Conservation (phyloP, 108 stramenopile genomes). For the Nitzschia palea region DNA sequence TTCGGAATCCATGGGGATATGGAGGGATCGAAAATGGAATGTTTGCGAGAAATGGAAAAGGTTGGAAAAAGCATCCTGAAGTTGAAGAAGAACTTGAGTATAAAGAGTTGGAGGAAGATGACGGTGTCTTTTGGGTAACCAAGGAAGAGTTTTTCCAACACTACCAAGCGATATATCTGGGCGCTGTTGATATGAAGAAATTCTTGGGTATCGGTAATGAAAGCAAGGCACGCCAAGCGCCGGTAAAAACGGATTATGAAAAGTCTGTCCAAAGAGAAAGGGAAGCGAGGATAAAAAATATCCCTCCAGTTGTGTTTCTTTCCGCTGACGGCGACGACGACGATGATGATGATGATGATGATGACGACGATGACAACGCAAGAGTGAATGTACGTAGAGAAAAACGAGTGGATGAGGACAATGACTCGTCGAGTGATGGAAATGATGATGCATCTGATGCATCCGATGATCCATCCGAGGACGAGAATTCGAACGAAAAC, state of each 20-base stretch:
- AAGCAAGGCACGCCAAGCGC: neutral
- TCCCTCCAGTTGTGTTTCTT: neutral
- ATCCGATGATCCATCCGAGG: too few relatives aligned
- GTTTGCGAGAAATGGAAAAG: slow-evolving; percentile 19
- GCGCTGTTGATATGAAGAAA: slow-evolving; percentile 19
- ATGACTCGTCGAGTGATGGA: neutral
- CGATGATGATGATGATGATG: neutral
- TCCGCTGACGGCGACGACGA: too few relatives aligned
- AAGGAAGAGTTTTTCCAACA: slow-evolving; percentile 28
- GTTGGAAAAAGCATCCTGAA: slow-evolving; percentile 20
- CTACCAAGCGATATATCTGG: slow-evolving; percentile 14
- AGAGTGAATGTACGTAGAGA: too few relatives aligned
- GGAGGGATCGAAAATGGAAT: slow-evolving; percentile 16
- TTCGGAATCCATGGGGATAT: slow-evolving; percentile 34
- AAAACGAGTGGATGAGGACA: too few relatives aligned
- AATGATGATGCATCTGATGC: neutral
- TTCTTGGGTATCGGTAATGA: slow-evolving; percentile 2
- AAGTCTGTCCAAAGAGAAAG: neutral
- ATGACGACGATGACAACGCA: neutral
- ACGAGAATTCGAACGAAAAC: neutral
- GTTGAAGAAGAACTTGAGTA: slow-evolving; percentile 9
- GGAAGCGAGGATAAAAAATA: neutral
- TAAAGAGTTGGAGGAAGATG: slow-evolving; percentile 16
- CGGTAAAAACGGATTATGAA: neutral
- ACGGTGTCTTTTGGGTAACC: slow-evolving; percentile 31